Base-by-base conservation (phyloP, 2,329 filamentous ascomycete species). In the Penicillium brevicompactum region DNA sequence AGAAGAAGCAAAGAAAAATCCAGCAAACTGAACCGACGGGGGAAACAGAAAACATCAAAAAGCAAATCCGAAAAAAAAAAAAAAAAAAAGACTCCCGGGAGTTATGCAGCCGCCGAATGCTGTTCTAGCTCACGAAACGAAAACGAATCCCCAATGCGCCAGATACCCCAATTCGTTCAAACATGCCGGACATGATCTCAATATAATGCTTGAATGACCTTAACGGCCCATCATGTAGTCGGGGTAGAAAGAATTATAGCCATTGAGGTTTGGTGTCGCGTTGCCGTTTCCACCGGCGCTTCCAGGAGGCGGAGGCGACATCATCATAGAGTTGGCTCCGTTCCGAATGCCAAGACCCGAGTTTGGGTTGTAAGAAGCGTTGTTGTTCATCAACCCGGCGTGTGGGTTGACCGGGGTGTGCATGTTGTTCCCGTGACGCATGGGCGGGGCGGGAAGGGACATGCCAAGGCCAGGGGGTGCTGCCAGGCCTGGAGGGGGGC, bases 401-500 rank as follows among this genome's bases (percentile, higher is more conserved):
- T 71, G 69, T 4, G 67, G 62, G 50, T 67, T 70, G 41, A 62
- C 65, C 7, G 67, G 55, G 16, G 67, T 58, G 56, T 75, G 68
- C 53, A 75, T 66, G 49, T 61, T 57, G 41, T 62, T 68, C 51
- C 69, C 69, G 46, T 66, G 70, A 54, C 70, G 64, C 59, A 73
- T 51, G 10, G 52, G 52, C 7, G 52, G 52, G 24, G 27, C 56
- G 8, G 66, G 63, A 63, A 75, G 62, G 14, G 70, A 70, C 62
- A 74, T 72, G 13, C 77, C 80, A 32, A 93, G 78, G 11, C 90
- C 90, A 2, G 91, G 90, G 13, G 92, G 92, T 6, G 85, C 86
- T 1, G 85, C 72, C 8, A 97, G 82, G 2, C 92, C 92, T 0
- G 92, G 92, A 11, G 92, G 92, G 22, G 92, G 92, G 0, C 90